These are phyloP conservation scores for Linderniella brevidens DNA, from an alignment of 257 asterid species.

Conservation along the genomic window DNA sequence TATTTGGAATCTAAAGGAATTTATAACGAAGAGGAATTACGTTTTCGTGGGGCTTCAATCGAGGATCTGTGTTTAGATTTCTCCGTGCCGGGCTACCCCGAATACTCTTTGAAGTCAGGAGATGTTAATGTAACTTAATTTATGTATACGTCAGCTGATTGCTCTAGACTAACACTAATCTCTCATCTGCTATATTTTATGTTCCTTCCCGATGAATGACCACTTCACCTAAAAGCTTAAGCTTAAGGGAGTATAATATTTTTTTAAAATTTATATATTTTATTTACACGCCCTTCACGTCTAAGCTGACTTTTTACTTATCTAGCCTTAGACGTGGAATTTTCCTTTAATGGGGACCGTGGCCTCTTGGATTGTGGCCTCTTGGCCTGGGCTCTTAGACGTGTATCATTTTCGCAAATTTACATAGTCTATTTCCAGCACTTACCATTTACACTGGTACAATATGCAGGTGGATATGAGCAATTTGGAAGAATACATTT, in stretches of 20 bases:
- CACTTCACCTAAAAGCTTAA: too few species aligned
- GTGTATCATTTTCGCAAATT: too few species aligned
- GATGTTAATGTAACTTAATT: conserved; percentile 37
- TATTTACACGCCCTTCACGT: too few species aligned
- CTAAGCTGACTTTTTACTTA: too few species aligned
- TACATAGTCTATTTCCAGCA: too few species aligned
- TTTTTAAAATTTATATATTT: too few species aligned
- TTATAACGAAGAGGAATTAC: conserved; percentile 32
- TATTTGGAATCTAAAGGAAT: conserved; percentile 46
- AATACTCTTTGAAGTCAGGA: conserved; percentile 59
- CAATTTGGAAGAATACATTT: conserved; percentile 72
- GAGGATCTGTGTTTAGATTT: conserved; percentile 92
- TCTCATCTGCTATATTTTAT: not conserved
- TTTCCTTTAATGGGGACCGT: too few species aligned
- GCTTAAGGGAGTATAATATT: too few species aligned
- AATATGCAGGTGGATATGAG: conserved; percentile 48
- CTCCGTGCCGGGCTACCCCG: conserved; percentile 90
- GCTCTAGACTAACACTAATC: not conserved
- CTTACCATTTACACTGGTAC: conserved; percentile 1
- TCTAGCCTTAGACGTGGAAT: too few species aligned
- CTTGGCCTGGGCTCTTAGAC: too few species aligned
- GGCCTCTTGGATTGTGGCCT: too few species aligned
- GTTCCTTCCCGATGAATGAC: too few species aligned
- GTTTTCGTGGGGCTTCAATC: conserved; percentile 58
- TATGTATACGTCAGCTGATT: not conserved